Percentiles rank a stretch among this genome's conserved stretches.
Conservation (phyloP, 108 stramenopile species). For the Skeletonema tropicum region DNA sequence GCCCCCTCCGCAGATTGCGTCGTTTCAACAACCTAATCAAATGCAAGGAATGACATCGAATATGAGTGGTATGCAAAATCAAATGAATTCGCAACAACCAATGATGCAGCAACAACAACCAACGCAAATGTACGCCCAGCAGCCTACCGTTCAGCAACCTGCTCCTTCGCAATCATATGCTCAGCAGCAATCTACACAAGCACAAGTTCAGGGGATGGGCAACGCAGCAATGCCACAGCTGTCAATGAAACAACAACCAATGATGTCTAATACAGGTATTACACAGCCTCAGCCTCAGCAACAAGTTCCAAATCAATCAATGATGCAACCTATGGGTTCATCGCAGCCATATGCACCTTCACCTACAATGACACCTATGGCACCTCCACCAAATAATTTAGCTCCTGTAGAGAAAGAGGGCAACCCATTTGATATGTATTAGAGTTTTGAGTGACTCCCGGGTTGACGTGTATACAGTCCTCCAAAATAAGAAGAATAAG, state of each 20-base stretch:
- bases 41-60: not conserved
- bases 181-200: not conserved
- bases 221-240: not conserved
- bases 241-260: not conserved
- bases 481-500: too few relatives aligned
- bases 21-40: not conserved
- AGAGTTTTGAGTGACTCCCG: not conserved
- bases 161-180: not conserved
- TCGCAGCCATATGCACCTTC: conserved; percentile 3
- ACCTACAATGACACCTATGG: not conserved
- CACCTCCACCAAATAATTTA: conserved; percentile 18
- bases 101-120: conserved; percentile 8
- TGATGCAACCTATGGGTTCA: not conserved
- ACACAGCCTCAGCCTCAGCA: not conserved
- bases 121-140: not conserved
- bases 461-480: not conserved
- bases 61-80: not conserved
- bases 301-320: not conserved
- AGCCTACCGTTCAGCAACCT: not conserved
- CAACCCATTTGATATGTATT: conserved; percentile 52
- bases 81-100: not conserved
- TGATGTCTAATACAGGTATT: not conserved
- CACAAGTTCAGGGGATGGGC: not conserved
- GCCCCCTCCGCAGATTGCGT: not conserved
- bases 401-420: conserved; percentile 50